Conservation (phyloP, 1,284 basidiomycete species). For the Rhizoctonia solani region DNA sequence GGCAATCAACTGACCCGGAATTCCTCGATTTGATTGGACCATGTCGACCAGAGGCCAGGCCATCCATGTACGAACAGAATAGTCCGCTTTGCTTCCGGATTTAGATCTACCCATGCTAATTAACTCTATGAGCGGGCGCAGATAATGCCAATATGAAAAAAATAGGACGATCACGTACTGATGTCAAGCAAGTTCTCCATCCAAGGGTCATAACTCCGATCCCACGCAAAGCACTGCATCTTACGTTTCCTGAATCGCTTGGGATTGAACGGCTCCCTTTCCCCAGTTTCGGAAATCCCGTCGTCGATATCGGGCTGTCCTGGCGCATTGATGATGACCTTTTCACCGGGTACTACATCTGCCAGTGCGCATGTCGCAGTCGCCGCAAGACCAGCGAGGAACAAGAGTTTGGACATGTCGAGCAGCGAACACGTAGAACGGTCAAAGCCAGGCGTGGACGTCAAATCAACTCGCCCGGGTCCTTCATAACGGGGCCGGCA, state of each 20-base stretch:
- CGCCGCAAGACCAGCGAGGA: constrained; percentile 2
- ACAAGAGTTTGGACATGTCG: constrained; percentile 14
- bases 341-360: constrained; percentile 18
- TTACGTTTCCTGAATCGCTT: constrained; percentile 21
- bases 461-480: not conserved
- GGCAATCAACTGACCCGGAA: constrained; percentile 52
- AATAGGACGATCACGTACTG: no score
- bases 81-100: constrained; percentile 54
- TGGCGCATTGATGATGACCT: constrained; percentile 28
- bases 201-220: constrained; percentile 24
- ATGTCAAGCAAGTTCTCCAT: constrained; percentile 30
- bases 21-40: constrained; percentile 67
- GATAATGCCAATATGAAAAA: no score
- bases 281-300: constrained; percentile 17
- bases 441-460: no score
- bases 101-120: constrained; percentile 70
- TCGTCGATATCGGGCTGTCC: constrained; percentile 26
- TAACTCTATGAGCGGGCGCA: constrained; percentile 47
- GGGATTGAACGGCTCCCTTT: constrained; percentile 32
- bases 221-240: constrained; percentile 28
- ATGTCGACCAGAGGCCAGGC: constrained; percentile 72
- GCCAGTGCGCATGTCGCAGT: constrained; percentile 6
- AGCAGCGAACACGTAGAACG: not conserved
- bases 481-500: not conserved
- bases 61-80: constrained; percentile 73